Conservation (phyloP, 345 rosid genomes). For the Nephelium lappaceum region DNA sequence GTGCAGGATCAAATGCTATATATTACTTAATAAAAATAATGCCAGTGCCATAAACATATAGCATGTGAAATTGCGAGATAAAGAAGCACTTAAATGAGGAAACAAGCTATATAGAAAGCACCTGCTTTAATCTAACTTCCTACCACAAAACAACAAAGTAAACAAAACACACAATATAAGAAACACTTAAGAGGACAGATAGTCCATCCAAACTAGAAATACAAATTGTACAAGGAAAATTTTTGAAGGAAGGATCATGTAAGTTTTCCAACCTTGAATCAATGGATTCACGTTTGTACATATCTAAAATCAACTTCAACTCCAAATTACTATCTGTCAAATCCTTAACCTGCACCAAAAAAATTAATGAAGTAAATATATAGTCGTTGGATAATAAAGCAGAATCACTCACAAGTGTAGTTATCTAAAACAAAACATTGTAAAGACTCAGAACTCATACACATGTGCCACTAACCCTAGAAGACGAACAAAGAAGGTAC, state of each 20-base stretch:
- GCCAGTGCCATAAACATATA: neutral
- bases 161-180: too few species aligned
- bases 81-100: neutral
- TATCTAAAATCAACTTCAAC: slow-evolving; percentile 81
- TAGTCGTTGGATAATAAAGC: neutral
- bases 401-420: neutral
- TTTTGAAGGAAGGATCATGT: neutral
- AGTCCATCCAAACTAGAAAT: neutral
- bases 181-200: neutral
- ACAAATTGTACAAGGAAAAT: neutral
- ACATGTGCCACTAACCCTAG: neutral
- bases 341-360: slow-evolving; percentile 66
- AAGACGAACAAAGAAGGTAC: neutral
- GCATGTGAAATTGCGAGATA: neutral
- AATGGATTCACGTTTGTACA: slow-evolving; percentile 79
- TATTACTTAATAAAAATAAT: neutral
- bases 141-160: neutral
- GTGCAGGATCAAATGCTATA: neutral
- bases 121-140: neutral
- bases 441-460: neutral
- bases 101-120: neutral
- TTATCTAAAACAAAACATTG: neutral
- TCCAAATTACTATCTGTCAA: slow-evolving; percentile 65
- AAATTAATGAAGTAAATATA: slow-evolving; percentile 17
- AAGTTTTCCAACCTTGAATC: slow-evolving; percentile 64